Evolutionary conservation across 2,329 filamentous ascomycete species (phyloP), one percentile per base, ranked within the genome.

Genomic region (Stromatinia cepivora): DNA sequence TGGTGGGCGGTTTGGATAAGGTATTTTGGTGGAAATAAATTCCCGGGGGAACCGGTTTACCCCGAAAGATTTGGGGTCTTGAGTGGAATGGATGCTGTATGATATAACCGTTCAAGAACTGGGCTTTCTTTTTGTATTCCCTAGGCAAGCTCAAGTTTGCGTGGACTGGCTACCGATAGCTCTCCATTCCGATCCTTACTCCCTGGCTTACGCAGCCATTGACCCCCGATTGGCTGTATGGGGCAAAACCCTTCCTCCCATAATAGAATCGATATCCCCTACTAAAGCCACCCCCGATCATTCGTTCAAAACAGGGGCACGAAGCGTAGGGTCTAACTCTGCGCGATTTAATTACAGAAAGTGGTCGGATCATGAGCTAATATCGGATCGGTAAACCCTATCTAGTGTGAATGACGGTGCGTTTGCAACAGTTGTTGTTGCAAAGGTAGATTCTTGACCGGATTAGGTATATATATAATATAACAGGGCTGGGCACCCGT

Each of bases 1-100:
- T 65, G 22, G 6, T 54, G 62, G 58, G 22, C n/a, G 36, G 58
- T 36, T 48, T 48, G 58, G 58, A 31, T 46, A 46, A n/a, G 28
- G n/a, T 48, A 28, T 62, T 62, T 48, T 31, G n/a, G 13, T 15
- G 42, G 22, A 11, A 17, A 22, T 62, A 11, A 34, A 6, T 13
- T 20, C 45, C 50, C 4, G 39, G 39, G 15, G 22, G 13, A 62
- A 13, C 17, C 31, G 58, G 42, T 4, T 50, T 48, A 62, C n/a
- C 34, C 20, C 4, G n/a, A 34, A 50, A 17, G 2, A 62, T 48
- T n/a, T 48, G 9, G 36, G 31, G 58, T 15, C 13, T 62, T 48
- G 58, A 50, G 56, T 58, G 20, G 15, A 6, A 36, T 34, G 6
- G 22, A n/a, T 58, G 10, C 9, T 39, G 36, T 11, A 11, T 39